Percentiles rank a stretch among this genome's conserved stretches.
These are phyloP conservation scores for Phytophthora fragariaefolia DNA, from an alignment of 352 stramenopile genomes.

Conservation along the genomic window DNA sequence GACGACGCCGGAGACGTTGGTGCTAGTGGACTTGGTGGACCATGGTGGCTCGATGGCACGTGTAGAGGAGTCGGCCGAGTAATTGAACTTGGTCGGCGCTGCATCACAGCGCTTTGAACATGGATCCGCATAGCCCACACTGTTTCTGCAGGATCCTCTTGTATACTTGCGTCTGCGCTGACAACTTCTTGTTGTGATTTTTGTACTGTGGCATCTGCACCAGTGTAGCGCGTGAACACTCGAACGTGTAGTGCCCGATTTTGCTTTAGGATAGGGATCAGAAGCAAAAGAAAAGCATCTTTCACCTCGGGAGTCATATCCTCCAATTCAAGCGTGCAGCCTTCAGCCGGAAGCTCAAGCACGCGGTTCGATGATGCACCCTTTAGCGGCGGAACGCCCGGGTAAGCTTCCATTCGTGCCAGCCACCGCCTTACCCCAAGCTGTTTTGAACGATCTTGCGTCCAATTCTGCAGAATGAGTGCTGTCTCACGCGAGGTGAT, in stretches of 20 bases:
- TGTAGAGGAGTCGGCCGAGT: slow-evolving; percentile 11
- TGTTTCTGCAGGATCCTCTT: slow-evolving; percentile 22
- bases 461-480: slow-evolving; percentile 74
- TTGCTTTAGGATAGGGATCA: slow-evolving; percentile 71
- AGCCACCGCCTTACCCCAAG: slow-evolving; percentile 54
- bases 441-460: slow-evolving; percentile 43
- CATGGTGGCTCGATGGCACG: slow-evolving; percentile 18
- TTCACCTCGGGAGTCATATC: slow-evolving; percentile 76
- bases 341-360: slow-evolving; percentile 34
- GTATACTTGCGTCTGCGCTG: neutral
- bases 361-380: slow-evolving; percentile 21
- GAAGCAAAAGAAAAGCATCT: slow-evolving; percentile 71
- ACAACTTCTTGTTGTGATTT: slow-evolving; percentile 15
- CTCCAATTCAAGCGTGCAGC: slow-evolving; percentile 55
- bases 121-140: slow-evolving; percentile 74
- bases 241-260: slow-evolving; percentile 57
- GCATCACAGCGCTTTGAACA: slow-evolving; percentile 41
- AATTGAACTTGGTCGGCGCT: slow-evolving; percentile 2
- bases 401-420: slow-evolving; percentile 45
- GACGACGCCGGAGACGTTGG: slow-evolving; percentile 37
- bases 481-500: slow-evolving; percentile 65
- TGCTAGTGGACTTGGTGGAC: slow-evolving; percentile 15
- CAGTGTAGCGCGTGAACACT: slow-evolving; percentile 59
- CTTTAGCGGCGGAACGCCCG: slow-evolving; percentile 26
- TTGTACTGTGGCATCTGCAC: neutral